Evolutionary conservation across 192 early-diverging fungal genomes (phyloP).

Genomic region (Ambispora gerdemannii): DNA sequence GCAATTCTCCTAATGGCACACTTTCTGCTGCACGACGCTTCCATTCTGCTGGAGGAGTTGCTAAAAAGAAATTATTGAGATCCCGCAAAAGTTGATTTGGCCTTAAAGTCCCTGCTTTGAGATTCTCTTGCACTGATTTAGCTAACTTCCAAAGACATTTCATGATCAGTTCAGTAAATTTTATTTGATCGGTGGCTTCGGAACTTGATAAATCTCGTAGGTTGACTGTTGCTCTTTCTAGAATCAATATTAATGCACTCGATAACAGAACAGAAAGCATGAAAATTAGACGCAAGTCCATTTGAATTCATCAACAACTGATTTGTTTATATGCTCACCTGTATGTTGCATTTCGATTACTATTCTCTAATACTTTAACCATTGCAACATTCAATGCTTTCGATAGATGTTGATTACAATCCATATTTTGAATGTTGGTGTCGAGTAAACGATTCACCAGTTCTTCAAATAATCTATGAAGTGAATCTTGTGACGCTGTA

Average conservation of each 20-base stretch:
- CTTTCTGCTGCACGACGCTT: conserved; percentile 70
- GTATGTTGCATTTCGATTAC: conserved; percentile 72
- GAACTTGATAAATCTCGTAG: conserved; percentile 51
- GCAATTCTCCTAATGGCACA: conserved; percentile 85
- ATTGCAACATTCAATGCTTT: conserved; percentile 84
- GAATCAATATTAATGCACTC: conserved; percentile 69
- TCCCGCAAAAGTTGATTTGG: conserved; percentile 66
- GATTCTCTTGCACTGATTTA: conserved; percentile 74
- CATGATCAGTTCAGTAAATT: conserved; percentile 87
- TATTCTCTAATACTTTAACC: conserved; percentile 88
- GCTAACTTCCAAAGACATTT: conserved; percentile 97
- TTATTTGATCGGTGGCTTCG: conserved; percentile 50
- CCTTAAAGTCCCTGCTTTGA: conserved; percentile 59
- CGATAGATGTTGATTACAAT: conserved; percentile 57
- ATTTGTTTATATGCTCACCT: conserved; percentile 54
- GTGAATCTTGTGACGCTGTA: conserved; percentile 56
- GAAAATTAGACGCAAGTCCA: conserved; percentile 17
- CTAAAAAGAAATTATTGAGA: conserved; percentile 79
- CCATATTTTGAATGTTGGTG: conserved; percentile 59
- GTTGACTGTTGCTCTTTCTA: conserved; percentile 58
- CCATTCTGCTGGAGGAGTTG: conserved; percentile 84
- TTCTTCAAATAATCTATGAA: conserved; percentile 73
- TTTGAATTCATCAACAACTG: conserved; percentile 1
- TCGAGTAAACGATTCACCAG: conserved; percentile 79
- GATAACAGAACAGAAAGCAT: background rate